A percentile compares a stretch with the other conserved stretches of the same genome.
These are phyloP conservation scores for Pestalotiopsis sp. DNA, from an alignment of 2,329 filamentous ascomycete species.

Conservation along the genomic window DNA sequence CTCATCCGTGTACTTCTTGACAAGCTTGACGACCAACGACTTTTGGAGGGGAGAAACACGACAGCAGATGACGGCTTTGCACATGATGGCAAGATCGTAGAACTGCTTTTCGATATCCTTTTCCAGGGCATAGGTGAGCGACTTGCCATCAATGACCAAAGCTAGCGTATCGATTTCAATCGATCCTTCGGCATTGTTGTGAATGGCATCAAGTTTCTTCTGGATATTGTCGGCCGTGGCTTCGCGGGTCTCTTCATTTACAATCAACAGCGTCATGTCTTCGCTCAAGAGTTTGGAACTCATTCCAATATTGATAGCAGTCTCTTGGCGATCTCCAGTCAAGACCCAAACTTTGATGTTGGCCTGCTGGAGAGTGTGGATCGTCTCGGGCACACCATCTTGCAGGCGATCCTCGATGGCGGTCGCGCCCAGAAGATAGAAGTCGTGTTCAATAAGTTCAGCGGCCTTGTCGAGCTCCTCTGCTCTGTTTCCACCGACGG, in stretches of 20 bases:
- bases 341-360: slow-evolving; percentile 99
- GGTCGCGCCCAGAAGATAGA: slow-evolving; percentile 88
- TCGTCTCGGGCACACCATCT: slow-evolving; percentile 96
- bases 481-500: slow-evolving; percentile 85
- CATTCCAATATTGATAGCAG: slow-evolving; percentile 99
- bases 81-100: slow-evolving; percentile 88
- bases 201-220: slow-evolving; percentile 91
- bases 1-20: slow-evolving; percentile 88
- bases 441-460: slow-evolving; percentile 90
- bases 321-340: slow-evolving; percentile 96
- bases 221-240: slow-evolving; percentile 85
- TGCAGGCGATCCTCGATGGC: slow-evolving; percentile 97
- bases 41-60: slow-evolving; percentile 97
- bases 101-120: slow-evolving; percentile 92
- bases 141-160: slow-evolving; percentile 94
- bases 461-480: slow-evolving; percentile 97
- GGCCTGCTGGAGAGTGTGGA: slow-evolving; percentile 92
- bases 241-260: slow-evolving; percentile 83
- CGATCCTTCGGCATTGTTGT: slow-evolving; percentile 74
- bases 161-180: slow-evolving; percentile 85
- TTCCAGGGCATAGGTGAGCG: slow-evolving; percentile 88
- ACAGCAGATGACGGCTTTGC: slow-evolving; percentile 98
- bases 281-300: slow-evolving; percentile 98
- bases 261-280: slow-evolving; percentile 95
- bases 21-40: slow-evolving; percentile 94